phyloP scores from a whole-genome alignment of 371 early-diverging fungal species.

The Circinella minor region DNA sequence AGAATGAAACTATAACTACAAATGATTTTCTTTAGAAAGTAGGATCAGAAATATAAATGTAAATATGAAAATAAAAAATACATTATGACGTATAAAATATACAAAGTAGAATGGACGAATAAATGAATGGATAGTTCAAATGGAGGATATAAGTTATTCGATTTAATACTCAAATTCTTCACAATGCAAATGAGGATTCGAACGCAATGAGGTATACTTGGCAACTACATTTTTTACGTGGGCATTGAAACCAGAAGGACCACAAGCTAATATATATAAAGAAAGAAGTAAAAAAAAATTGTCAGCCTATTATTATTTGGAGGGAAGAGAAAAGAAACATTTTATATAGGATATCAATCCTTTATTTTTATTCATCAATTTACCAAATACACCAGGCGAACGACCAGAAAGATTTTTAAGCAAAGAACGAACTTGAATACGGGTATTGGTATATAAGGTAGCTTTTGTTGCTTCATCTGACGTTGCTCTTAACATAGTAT shows the following conservation, averaged over 20 bases:
- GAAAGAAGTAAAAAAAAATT: neutral
- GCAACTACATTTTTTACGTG: constrained; percentile 40
- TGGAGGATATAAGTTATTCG: neutral
- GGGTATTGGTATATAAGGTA: neutral
- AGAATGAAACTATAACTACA: too few species aligned
- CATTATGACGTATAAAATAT: neutral
- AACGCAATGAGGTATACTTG: constrained; percentile 9
- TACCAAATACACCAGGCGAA: constrained; percentile 42
- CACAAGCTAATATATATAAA: constrained; percentile 38
- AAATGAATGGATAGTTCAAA: neutral
- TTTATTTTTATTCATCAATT: neutral
- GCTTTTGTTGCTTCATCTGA: neutral
- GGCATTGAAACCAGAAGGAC: constrained; percentile 38
- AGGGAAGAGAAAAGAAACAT: neutral
- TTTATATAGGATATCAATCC: neutral
- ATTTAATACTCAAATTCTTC: constrained; percentile 47
- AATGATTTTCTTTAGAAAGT: neutral
- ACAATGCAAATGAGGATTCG: constrained; percentile 30
- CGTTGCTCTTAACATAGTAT: neutral
- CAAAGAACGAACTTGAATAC: constrained; percentile 15
- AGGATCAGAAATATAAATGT: neutral
- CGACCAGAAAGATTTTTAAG: constrained; percentile 10
- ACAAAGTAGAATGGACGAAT: neutral
- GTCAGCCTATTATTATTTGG: neutral
- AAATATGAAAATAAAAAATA: neutral